These are phyloP conservation scores for Saccharomycopsis hybrid DNA, from an alignment of 1,139 yeast species.

Conservation along the genomic window DNA sequence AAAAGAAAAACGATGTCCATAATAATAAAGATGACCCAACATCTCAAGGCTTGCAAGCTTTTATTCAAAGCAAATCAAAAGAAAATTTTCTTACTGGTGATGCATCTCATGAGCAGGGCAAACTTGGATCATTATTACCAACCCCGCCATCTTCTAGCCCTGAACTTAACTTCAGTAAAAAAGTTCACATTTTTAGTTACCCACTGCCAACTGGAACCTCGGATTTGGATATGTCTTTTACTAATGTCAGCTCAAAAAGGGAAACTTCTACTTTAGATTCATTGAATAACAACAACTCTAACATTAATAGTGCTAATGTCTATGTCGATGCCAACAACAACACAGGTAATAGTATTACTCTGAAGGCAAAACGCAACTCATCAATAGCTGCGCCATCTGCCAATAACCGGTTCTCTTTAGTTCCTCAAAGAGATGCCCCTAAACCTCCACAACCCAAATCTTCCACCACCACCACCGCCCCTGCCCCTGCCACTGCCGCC, in stretches of 20 bases:
- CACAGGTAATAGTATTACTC: not conserved
- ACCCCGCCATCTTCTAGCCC: not conserved
- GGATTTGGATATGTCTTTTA: not conserved
- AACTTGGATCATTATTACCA: not conserved
- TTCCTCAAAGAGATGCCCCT: slow-evolving; percentile 44
- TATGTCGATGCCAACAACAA: not conserved
- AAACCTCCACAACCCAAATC: slow-evolving; percentile 30
- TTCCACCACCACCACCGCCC: not conserved
- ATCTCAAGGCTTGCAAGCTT: too few species aligned
- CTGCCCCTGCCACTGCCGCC: too few species aligned
- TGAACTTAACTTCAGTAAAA: slow-evolving; percentile 5
- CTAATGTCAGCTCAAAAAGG: not conserved
- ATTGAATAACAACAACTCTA: not conserved
- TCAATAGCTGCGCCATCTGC: not conserved
- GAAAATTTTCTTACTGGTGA: not conserved
- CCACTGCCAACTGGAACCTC: not conserved
- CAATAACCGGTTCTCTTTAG: slow-evolving; percentile 23
- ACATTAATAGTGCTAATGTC: not conserved
- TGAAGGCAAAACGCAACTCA: not conserved
- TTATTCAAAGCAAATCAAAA: too few species aligned
- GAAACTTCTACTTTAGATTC: not conserved
- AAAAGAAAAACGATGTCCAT: not conserved
- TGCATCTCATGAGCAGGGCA: not conserved
- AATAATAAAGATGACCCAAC: too few species aligned
- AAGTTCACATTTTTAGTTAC: not conserved